These are phyloP conservation scores for Penicillium silybi DNA, from an alignment of 495 filamentous ascomycete species.

Conservation along the genomic window DNA sequence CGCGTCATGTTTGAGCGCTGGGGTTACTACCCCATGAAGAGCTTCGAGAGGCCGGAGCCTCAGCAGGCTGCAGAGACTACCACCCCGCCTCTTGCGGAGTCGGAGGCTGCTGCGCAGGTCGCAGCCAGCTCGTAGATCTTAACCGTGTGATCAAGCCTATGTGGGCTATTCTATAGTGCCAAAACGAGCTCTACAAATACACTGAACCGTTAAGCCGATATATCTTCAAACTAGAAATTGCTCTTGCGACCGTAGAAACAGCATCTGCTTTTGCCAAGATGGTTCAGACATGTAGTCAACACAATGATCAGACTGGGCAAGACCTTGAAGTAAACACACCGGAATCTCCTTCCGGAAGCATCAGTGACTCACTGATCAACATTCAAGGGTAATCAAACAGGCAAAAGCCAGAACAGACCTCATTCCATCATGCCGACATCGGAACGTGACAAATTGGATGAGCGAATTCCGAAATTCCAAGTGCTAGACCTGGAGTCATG, in stretches of 20 bases:
- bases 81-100: constrained; percentile 6
- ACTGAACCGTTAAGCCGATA: neutral
- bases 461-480: neutral
- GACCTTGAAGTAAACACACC: neutral
- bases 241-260: neutral
- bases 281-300: neutral
- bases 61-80: constrained; percentile 6
- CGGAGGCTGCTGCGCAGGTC: constrained; percentile 27
- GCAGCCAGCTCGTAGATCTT: constrained; percentile 20
- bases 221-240: neutral
- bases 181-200: neutral
- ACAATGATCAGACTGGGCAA: neutral
- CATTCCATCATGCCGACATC: neutral
- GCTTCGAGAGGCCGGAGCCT: constrained; percentile 33
- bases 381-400: neutral
- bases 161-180: neutral
- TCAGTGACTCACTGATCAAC: neutral
- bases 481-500: neutral
- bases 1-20: constrained; percentile 71
- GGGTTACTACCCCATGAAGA: constrained; percentile 70
- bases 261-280: neutral
- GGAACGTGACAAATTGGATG: neutral
- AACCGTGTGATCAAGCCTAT: neutral
- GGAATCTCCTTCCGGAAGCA: neutral
- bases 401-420: too few species aligned